Conservation (phyloP, 1,139 yeast species). For the Wickerhamomyces sp. region DNA sequence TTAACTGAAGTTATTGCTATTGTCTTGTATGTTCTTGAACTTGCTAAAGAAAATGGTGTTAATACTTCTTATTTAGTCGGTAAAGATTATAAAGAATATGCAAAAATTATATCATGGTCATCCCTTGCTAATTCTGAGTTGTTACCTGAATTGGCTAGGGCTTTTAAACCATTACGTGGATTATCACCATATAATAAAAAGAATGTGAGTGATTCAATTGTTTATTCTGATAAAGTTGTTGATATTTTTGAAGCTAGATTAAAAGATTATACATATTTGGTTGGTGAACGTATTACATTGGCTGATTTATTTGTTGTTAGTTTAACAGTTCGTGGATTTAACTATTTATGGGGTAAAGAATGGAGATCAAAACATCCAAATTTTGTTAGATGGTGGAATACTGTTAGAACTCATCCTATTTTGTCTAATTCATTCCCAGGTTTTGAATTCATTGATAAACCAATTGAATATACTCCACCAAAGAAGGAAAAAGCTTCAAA, state of each 20-base stretch:
- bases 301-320: slow-evolving; percentile 78
- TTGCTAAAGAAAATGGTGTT: slow-evolving; percentile 27
- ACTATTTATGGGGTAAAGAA: slow-evolving; percentile 61
- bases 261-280: slow-evolving; percentile 76
- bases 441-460: slow-evolving; percentile 59
- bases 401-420: slow-evolving; percentile 55
- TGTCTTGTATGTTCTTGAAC: slow-evolving; percentile 35
- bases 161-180: slow-evolving; percentile 43
- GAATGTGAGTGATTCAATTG: slow-evolving; percentile 52
- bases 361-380: slow-evolving; percentile 78
- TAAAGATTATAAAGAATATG: slow-evolving; percentile 59
- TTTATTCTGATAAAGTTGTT: slow-evolving; percentile 35
- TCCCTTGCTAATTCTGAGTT: slow-evolving; percentile 78
- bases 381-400: slow-evolving; percentile 81
- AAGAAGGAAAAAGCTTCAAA: slow-evolving; percentile 58
- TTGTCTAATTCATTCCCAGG: slow-evolving; percentile 43
- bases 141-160: slow-evolving; percentile 36
- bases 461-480: slow-evolving; percentile 67
- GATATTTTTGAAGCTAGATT: slow-evolving; percentile 60
- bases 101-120: slow-evolving; percentile 72
- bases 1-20: slow-evolving; percentile 79
- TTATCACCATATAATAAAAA: slow-evolving; percentile 75
- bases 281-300: slow-evolving; percentile 80
- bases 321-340: slow-evolving; percentile 59
- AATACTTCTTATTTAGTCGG: slow-evolving; percentile 45